Base-by-base conservation (phyloP, 1,284 basidiomycete species). In the Ceratobasidium sp. region DNA sequence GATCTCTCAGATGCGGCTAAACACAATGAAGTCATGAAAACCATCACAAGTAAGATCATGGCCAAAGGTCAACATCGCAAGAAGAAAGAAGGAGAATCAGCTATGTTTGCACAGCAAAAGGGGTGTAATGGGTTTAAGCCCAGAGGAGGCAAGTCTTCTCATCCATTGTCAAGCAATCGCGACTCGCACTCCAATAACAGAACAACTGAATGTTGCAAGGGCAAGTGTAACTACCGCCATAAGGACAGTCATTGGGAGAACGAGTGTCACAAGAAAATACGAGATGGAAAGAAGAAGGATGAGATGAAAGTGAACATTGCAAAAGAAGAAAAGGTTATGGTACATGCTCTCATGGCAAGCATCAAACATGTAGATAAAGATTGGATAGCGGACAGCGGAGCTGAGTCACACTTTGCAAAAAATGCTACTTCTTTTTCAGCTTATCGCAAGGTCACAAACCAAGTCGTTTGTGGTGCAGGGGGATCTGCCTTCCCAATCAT, bases 161-260 rank as follows among this genome's bases (percentile, higher is more conserved):
- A 10, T 10, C 38, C 5, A 41, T 6, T 6, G 6, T 10, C 5
- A 41, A 41, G 10, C 10, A 41, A 5, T 3, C 3, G 6, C 0
- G 38, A 10, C 10, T 6, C 38, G 6, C 10, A 5, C 1, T 3
- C 10, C 6, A 41, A 41, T 10, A 5, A 5, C 38, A 41, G 10
- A 10, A 10, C 3, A 3, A 41, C 38, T 0, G 3, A 41, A 41
- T 3, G 3, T 41, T 10, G 12, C 23, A 59, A 30, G 30, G 59
- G 59, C 30, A 33, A 60, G 33, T 60, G 59, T 12, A 33, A 38
- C 18, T 60, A 38, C 20, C 38, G 59, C 59, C 27, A 60, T 3
- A 60, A 60, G 33, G 33, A 60, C 0, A 33, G 59, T 12, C 33
- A 60, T 27, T 60, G 59, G 59, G 59, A 60, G n/a, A 30, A 66